Evolutionary conservation across 2,329 filamentous ascomycete genomes (phyloP), one percentile per base, ranked within the genome.

Genomic region (Chaetoscypha palmicola): DNA sequence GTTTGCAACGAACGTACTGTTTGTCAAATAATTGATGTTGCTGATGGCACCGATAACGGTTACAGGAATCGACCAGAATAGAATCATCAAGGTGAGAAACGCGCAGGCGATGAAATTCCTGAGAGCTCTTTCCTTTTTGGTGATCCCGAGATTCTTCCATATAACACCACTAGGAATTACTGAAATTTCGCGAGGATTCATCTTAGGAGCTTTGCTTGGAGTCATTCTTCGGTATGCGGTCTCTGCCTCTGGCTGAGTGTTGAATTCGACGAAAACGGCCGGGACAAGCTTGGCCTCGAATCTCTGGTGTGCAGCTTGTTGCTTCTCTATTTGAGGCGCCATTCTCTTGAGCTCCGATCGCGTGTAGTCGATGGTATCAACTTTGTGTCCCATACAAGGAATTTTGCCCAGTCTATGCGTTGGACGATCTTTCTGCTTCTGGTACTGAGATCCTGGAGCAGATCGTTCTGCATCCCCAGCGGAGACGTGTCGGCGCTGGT

Each of bases 361-460:
- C 48, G 80, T 84, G 83, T 85, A 95, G 49, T 90, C 80, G 62
- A 98, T 96, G 0, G 90, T 94, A 66, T 98, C 91, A 11, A 96
- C 89, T 62, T 94, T 92, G 60, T 88, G 83, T 50, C 89, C 86
- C 50, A 91, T 76, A 38, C 85, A 72, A 8, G 75, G 76, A n/a
- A 91, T 63, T 2, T 74, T 71, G 61, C 83, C 85, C 41, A 81
- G 66, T 17, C 77, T 76, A 59, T 94, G 88, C 1, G 81, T 80
- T 1, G 89, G 89, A 26, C 89, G 78, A 54, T 88, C 74, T 62
- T 86, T 82, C 8, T 72, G 67, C 19, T 79, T 72, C 37, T 94
- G 69, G 78, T 82, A 94, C 54, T 79, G 81, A 3, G 81, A 77
- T 3, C 86, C 84, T 33, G 86, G 69, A 47, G 73, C 72, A 50